phyloP scores from a whole-genome alignment of 352 stramenopile genomes.

The Phytophthora chlamydospora region DNA sequence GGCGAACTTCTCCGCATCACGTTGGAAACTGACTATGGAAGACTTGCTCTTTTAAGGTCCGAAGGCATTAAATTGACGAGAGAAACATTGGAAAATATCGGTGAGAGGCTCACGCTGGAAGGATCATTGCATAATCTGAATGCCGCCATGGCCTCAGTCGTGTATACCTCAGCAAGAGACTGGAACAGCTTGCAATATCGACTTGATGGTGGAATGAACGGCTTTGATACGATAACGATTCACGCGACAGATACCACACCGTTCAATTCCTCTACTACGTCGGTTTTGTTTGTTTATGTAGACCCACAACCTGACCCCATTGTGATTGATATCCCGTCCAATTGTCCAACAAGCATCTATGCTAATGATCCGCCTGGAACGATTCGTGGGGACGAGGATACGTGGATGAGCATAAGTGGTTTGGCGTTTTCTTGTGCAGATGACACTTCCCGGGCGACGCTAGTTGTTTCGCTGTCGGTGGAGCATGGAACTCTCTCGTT shows the following conservation, averaged over 20 bases:
- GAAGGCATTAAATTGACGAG: conserved; percentile 19
- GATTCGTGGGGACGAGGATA: conserved; percentile 60
- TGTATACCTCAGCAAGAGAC: conserved; percentile 61
- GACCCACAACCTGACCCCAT: conserved; percentile 37
- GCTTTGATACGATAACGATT: conserved; percentile 57
- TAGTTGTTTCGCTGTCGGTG: conserved; percentile 40
- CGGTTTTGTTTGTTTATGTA: conserved; percentile 44
- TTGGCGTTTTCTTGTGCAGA: conserved; percentile 57
- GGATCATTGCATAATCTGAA: conserved; percentile 54
- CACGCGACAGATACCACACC: conserved; percentile 38
- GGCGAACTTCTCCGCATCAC: conserved; percentile 34
- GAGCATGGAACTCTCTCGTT: conserved; percentile 33
- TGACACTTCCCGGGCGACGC: conserved; percentile 39
- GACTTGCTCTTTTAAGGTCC: conserved; percentile 41
- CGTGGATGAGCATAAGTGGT: conserved; percentile 30
- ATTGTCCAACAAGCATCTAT: conserved; percentile 39
- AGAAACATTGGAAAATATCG: conserved; percentile 10
- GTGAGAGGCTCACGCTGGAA: conserved; percentile 30
- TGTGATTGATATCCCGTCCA: conserved; percentile 33
- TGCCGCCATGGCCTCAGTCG: conserved; percentile 42
- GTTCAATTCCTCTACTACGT: conserved; percentile 45
- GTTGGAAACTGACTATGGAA: conserved; percentile 40
- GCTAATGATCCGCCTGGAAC: conserved; percentile 17
- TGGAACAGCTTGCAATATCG: conserved; percentile 69
- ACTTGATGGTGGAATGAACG: conserved; percentile 34